phyloP scores from a whole-genome alignment of 352 stramenopile genomes.

The Globisporangium megalacanthum region DNA sequence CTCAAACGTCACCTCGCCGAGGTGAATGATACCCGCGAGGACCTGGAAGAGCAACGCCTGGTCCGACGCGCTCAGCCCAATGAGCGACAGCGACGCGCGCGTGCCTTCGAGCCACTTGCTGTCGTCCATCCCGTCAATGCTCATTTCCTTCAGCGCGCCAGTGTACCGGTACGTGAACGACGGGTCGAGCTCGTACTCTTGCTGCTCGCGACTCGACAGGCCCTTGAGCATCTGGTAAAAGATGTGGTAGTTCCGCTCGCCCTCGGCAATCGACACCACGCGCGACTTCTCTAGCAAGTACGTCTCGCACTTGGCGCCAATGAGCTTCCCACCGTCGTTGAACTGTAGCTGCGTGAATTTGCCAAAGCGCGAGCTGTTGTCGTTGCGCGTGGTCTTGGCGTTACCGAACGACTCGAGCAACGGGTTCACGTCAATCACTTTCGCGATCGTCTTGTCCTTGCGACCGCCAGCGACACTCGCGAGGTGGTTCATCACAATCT shows the following conservation, averaged over 20 bases:
- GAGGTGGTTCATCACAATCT: constrained; percentile 91
- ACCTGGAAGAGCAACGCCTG: constrained; percentile 82
- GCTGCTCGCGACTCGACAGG: constrained; percentile 42
- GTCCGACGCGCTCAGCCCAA: constrained; percentile 49
- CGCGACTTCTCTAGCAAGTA: constrained; percentile 96
- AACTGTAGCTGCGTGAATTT: constrained; percentile 92
- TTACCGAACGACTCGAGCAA: constrained; percentile 94
- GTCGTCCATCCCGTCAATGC: constrained; percentile 82
- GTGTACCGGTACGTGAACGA: constrained; percentile 72
- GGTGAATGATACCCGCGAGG: constrained; percentile 90
- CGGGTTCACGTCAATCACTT: constrained; percentile 90
- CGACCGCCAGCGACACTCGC: constrained; percentile 75
- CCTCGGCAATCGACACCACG: constrained; percentile 92
- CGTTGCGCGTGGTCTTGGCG: constrained; percentile 92
- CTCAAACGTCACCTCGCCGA: constrained; percentile 95
- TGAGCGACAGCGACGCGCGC: constrained; percentile 72
- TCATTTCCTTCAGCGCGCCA: constrained; percentile 65
- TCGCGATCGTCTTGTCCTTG: constrained; percentile 86
- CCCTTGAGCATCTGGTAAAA: constrained; percentile 94
- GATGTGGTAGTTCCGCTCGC: constrained; percentile 97
- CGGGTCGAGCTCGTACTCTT: constrained; percentile 61
- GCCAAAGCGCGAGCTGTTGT: constrained; percentile 89
- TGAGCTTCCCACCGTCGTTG: constrained; percentile 64
- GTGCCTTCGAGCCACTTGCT: constrained; percentile 78
- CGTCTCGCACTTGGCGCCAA: constrained; percentile 88